These are phyloP conservation scores for Psidium guajava DNA, from an alignment of 345 rosid genomes.

Conservation along the genomic window DNA sequence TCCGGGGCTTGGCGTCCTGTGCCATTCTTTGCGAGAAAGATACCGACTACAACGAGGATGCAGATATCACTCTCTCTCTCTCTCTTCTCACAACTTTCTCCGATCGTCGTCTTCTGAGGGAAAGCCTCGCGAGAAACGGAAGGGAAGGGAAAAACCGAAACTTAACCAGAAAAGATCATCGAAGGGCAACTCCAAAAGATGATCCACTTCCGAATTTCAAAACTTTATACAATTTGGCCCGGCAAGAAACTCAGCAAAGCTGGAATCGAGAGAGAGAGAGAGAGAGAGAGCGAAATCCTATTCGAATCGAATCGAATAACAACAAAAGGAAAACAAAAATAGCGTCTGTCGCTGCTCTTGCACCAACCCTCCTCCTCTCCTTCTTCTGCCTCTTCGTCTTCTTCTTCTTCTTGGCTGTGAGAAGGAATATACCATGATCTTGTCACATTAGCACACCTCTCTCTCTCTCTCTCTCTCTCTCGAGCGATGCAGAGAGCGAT, in stretches of 20 bases:
- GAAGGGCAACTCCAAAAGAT: not conserved
- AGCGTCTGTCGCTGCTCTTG: not conserved
- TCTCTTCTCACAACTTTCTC: not conserved
- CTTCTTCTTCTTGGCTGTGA: not conserved
- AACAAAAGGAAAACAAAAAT: not conserved
- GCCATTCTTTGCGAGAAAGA: not conserved
- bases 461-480: not conserved
- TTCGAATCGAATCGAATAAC: not conserved
- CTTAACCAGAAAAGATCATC: not conserved
- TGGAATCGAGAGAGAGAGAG: not conserved
- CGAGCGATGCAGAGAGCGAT: not conserved
- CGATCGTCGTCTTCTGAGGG: not conserved
- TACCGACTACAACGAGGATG: not conserved
- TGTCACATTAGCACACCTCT: not conserved
- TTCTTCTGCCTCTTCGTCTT: not conserved
- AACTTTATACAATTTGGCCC: not conserved
- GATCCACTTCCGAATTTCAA: not conserved
- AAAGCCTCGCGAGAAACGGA: not conserved
- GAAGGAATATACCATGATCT: not conserved
- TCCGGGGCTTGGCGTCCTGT: conserved; percentile 16
- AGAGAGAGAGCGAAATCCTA: not conserved
- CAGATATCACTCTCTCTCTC: not conserved
- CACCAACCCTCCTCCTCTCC: not conserved
- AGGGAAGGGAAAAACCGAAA: not conserved
- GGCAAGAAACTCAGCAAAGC: not conserved